A percentile compares a stretch with the other conserved stretches of the same genome.
Conservation (phyloP, 2,329 filamentous ascomycete species). For the Xylariaceae sp. region DNA sequence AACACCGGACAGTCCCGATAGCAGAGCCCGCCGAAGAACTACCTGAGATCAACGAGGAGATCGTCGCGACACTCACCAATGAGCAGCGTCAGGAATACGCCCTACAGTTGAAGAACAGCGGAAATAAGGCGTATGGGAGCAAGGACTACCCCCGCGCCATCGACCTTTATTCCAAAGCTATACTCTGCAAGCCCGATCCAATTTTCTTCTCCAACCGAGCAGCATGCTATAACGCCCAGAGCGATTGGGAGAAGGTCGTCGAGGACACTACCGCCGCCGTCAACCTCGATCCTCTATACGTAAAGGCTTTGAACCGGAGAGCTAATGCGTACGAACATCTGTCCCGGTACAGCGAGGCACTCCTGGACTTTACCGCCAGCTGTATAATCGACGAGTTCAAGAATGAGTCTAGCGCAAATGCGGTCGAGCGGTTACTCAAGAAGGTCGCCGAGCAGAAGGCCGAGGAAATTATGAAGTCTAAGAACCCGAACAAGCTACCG, state of each 20-base stretch:
- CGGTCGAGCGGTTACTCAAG: slow-evolving; percentile 91
- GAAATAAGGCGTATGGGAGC: slow-evolving; percentile 93
- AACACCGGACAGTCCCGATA: slow-evolving; percentile 53
- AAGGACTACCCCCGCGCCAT: slow-evolving; percentile 96
- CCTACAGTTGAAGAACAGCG: slow-evolving; percentile 88
- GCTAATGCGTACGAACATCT: slow-evolving; percentile 97
- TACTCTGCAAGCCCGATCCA: slow-evolving; percentile 94
- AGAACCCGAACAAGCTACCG: slow-evolving; percentile 84
- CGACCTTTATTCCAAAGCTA: slow-evolving; percentile 91
- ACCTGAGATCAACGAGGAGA: slow-evolving; percentile 66
- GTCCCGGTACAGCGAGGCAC: slow-evolving; percentile 86
- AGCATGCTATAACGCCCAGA: slow-evolving; percentile 92
- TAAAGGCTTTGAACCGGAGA: slow-evolving; percentile 95
- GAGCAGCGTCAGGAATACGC: slow-evolving; percentile 85
- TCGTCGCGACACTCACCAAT: slow-evolving; percentile 52
- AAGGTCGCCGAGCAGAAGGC: slow-evolving; percentile 96
- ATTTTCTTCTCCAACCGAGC: slow-evolving; percentile 99
- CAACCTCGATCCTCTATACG: slow-evolving; percentile 90
- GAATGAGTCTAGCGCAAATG: slow-evolving; percentile 84
- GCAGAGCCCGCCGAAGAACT: slow-evolving; percentile 68
- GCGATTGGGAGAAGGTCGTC: slow-evolving; percentile 93
- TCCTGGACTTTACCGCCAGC: slow-evolving; percentile 96
- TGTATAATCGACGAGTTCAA: slow-evolving; percentile 99
- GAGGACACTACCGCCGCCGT: slow-evolving; percentile 96
- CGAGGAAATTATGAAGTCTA: slow-evolving; percentile 80